phyloP scores from a whole-genome alignment of 2,329 filamentous ascomycete genomes.

The Trichoderma lentiforme region DNA sequence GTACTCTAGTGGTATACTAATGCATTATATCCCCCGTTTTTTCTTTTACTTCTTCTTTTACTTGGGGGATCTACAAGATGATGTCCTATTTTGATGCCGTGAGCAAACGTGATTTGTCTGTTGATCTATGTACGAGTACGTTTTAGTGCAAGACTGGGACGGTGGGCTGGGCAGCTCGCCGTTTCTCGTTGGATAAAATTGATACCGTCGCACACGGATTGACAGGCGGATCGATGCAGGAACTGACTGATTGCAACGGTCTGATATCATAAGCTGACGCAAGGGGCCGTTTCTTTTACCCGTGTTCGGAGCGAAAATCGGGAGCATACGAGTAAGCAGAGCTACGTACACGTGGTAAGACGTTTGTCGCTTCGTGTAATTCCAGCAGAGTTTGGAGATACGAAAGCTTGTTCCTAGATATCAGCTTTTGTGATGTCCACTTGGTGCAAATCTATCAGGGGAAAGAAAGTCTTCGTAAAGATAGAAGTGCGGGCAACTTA shows the following conservation, averaged over 20 bases:
- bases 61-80: not conserved
- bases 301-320: not conserved
- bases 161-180: not conserved
- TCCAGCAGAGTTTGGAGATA: not conserved
- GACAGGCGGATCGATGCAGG: not conserved
- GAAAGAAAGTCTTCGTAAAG: not conserved
- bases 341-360: not conserved
- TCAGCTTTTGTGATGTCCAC: not conserved
- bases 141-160: not conserved
- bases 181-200: not conserved
- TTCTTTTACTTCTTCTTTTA: not conserved
- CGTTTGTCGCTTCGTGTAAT: not conserved
- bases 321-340: not conserved
- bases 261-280: not conserved
- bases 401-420: not conserved
- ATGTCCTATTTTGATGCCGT: not conserved
- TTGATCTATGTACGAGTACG: not conserved
- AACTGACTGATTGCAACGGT: not conserved
- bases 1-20: conserved; percentile 18
- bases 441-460: not conserved
- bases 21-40: conserved; percentile 13
- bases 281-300: not conserved
- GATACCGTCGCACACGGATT: not conserved
- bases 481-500: not conserved
- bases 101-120: not conserved